Evolutionary conservation across 805 yeast genomes (phyloP).

Genomic region (Kazachstania psychrophila): DNA sequence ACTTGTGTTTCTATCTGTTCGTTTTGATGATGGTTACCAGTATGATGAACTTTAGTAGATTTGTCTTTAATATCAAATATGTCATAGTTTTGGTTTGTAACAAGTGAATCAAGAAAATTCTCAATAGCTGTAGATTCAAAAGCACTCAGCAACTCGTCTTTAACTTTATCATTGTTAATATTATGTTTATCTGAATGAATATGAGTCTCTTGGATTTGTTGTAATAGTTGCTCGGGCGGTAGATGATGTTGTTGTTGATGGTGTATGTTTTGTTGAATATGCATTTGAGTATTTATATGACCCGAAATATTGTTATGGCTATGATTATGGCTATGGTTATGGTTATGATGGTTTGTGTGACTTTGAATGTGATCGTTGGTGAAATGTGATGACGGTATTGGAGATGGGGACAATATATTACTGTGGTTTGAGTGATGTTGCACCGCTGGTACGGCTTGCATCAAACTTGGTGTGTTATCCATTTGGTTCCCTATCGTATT

Average conservation of each 20-base stretch:
- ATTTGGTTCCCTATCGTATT: too few relatives aligned
- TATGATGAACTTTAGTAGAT: neutral
- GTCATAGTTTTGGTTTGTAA: conserved; percentile 6
- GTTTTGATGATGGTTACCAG: too few relatives aligned
- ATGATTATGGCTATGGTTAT: too few relatives aligned
- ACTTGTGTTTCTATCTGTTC: neutral
- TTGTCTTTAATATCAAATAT: neutral
- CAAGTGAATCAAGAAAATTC: conserved; percentile 24
- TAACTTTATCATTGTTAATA: neutral
- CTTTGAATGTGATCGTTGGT: neutral
- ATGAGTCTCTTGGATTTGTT: neutral
- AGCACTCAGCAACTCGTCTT: conserved; percentile 20
- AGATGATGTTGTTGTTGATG: neutral
- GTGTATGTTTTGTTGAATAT: too few relatives aligned
- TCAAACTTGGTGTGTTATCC: neutral
- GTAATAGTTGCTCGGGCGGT: neutral
- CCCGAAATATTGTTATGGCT: too few relatives aligned
- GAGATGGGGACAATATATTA: conserved; percentile 1
- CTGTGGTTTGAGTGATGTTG: neutral
- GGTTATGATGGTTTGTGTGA: neutral
- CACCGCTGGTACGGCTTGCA: neutral
- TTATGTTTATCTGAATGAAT: neutral
- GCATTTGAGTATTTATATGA: too few relatives aligned
- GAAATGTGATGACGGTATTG: neutral
- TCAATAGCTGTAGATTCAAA: conserved; percentile 29